Evolutionary conservation across 176 grass and related monocot species (phyloP).

Genomic region (Dendrocalamus sinicus): DNA sequence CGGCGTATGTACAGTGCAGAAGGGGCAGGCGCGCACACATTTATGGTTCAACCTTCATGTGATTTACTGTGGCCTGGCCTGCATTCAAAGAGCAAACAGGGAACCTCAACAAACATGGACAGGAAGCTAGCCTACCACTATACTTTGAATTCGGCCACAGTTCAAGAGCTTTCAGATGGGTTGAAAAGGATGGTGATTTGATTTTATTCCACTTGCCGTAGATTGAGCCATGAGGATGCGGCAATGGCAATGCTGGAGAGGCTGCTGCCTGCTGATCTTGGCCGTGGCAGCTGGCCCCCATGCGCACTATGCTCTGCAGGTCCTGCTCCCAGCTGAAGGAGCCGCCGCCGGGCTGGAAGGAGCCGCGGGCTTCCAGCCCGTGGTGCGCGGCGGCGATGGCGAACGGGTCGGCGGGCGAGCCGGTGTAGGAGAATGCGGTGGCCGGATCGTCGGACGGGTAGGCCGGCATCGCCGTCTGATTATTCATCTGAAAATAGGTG

Average conservation of each 20-base stretch:
- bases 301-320: constrained; percentile 35
- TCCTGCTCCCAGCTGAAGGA: constrained; percentile 41
- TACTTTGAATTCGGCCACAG: neutral
- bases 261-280: neutral
- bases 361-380: neutral
- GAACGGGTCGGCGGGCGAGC: constrained; percentile 4
- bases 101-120: constrained; percentile 10
- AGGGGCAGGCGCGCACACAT: neutral
- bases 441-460: neutral
- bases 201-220: constrained; percentile 20
- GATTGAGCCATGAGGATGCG: neutral
- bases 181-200: neutral
- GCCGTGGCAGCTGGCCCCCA: neutral
- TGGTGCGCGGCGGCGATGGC: neutral
- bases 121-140: neutral
- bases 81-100: constrained; percentile 24
- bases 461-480: neutral
- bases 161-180: neutral
- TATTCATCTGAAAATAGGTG: constrained; percentile 15
- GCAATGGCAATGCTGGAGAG: neutral
- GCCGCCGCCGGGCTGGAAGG: neutral
- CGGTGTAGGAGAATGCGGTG: constrained; percentile 1
- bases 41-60: constrained; percentile 54
- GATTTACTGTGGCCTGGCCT: constrained; percentile 38
- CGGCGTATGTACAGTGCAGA: constrained; percentile 37